Conservation (phyloP, 2,329 filamentous ascomycete genomes). For the Beauveria rudraprayagi region DNA sequence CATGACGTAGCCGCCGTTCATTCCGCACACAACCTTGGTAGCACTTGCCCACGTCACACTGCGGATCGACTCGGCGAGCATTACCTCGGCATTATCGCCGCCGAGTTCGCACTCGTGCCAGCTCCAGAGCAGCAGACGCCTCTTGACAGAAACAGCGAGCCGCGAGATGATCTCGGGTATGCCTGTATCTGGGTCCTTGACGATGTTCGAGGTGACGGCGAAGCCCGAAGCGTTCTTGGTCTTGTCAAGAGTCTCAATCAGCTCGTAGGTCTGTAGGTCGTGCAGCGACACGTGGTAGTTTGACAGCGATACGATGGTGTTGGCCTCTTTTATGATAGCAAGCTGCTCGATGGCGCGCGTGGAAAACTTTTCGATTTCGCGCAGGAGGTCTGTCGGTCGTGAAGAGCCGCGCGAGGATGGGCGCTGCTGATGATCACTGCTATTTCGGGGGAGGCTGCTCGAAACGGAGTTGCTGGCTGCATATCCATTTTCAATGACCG, state of each 20-base stretch:
- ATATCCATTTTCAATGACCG: constrained; percentile 25
- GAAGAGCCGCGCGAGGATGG: constrained; percentile 23
- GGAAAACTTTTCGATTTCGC: constrained; percentile 92
- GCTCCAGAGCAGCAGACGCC: constrained; percentile 81
- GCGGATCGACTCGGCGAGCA: constrained; percentile 74
- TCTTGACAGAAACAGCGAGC: constrained; percentile 86
- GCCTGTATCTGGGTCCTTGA: constrained; percentile 77
- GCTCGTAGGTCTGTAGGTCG: constrained; percentile 75
- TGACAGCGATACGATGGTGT: constrained; percentile 81
- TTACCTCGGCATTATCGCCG: constrained; percentile 65
- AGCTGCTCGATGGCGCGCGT: constrained; percentile 85
- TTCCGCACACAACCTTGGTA: constrained; percentile 77
- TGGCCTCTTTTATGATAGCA: constrained; percentile 91
- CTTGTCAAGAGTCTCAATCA: constrained; percentile 69
- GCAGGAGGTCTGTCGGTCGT: constrained; percentile 71
- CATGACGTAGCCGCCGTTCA: constrained; percentile 85
- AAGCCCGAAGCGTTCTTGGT: constrained; percentile 87
- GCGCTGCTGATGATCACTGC: constrained; percentile 15
- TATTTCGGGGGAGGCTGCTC: constrained; percentile 22
- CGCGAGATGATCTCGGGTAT: constrained; percentile 90
- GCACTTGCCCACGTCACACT: constrained; percentile 87
- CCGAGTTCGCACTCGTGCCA: constrained; percentile 93
- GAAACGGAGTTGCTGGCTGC: constrained; percentile 14
- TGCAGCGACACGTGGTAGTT: constrained; percentile 85
- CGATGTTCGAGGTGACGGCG: constrained; percentile 90